A percentile compares a stretch with the other conserved stretches of the same genome.
phyloP scores from a whole-genome alignment of 179 eudicot species.

The Corrigiola litoralis region DNA sequence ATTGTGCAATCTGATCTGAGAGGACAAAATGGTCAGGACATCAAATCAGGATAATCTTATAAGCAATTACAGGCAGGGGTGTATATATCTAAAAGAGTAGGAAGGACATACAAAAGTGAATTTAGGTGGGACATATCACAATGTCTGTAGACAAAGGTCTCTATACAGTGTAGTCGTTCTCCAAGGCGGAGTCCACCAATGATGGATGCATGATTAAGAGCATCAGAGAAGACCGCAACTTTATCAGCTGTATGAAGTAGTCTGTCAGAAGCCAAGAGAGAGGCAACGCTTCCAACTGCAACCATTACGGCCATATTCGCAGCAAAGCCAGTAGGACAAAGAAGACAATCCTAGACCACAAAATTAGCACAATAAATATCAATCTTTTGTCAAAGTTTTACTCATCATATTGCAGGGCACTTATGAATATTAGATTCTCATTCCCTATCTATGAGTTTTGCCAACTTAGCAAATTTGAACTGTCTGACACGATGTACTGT shows the following conservation, averaged over 20 bases:
- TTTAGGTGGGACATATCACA: conserved; percentile 88
- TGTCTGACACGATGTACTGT: too few relatives aligned
- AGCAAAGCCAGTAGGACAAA: conserved; percentile 97
- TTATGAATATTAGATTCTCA: too few relatives aligned
- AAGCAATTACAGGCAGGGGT: conserved; percentile 1
- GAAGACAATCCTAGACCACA: conserved; percentile 89
- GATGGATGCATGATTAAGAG: conserved; percentile 93
- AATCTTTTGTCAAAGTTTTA: conserved; percentile 13
- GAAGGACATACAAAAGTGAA: conserved; percentile 61
- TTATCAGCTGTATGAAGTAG: conserved; percentile 49
- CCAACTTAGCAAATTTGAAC: too few relatives aligned
- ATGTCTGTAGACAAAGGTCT: conserved; percentile 75
- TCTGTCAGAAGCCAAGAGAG: conserved; percentile 46
- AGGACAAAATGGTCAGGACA: conserved; percentile 19
- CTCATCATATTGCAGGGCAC: too few relatives aligned
- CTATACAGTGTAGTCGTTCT: conserved; percentile 58
- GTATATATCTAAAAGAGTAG: not conserved
- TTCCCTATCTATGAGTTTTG: too few relatives aligned
- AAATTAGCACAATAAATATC: conserved; percentile 24
- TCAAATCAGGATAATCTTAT: not conserved
- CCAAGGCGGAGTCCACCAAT: conserved; percentile 97
- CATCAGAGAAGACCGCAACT: conserved; percentile 91
- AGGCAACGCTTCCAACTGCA: conserved; percentile 72
- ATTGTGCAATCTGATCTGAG: conserved; percentile 57
- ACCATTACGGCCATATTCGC: conserved; percentile 97